Conservation (phyloP, 495 filamentous ascomycete genomes). For the Aspergillus avenaceus region DNA sequence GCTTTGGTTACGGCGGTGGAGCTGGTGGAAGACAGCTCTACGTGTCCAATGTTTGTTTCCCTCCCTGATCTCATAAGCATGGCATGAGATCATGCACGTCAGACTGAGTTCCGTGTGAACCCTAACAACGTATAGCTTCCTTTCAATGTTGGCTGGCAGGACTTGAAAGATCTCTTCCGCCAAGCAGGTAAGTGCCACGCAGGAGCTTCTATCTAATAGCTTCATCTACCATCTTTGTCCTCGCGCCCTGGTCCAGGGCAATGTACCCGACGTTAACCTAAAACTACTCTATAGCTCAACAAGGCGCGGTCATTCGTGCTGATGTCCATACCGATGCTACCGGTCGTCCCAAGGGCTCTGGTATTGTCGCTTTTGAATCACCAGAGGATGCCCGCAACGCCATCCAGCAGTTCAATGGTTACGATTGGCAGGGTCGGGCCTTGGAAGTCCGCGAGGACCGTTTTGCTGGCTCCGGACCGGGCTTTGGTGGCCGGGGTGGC, state of each 20-base stretch:
- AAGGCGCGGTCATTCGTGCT: conserved; percentile 86
- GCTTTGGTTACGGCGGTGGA: conserved; percentile 49
- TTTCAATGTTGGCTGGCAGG: conserved; percentile 97
- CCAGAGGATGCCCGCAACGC: conserved; percentile 93
- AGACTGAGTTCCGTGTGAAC: no score
- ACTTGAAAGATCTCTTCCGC: conserved; percentile 97
- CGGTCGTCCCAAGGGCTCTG: conserved; percentile 90
- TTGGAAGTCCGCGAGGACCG: conserved; percentile 96
- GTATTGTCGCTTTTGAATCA: conserved; percentile 93
- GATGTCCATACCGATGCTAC: conserved; percentile 92
- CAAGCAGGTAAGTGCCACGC: conserved; percentile 76
- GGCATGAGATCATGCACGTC: no score
- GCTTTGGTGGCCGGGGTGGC: conserved; percentile 49
- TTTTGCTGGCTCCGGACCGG: conserved; percentile 66
- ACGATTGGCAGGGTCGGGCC: conserved; percentile 93
- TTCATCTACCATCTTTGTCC: conserved; percentile 2
- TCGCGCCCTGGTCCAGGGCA: conserved; percentile 11
- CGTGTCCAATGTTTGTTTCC: conserved; percentile 88
- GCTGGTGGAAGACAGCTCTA: conserved; percentile 81
- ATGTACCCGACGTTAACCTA: conserved; percentile 23
- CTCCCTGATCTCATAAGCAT: conserved; percentile 12
- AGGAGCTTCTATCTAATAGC: conserved; percentile 2
- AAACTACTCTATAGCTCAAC: conserved; percentile 47
- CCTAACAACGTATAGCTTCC: conserved; percentile 81
- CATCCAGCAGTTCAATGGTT: conserved; percentile 95